Percentiles rank a stretch among this genome's conserved stretches.
Conservation (phyloP, 2,329 filamentous ascomycete species). For the Epichloe typhina region DNA sequence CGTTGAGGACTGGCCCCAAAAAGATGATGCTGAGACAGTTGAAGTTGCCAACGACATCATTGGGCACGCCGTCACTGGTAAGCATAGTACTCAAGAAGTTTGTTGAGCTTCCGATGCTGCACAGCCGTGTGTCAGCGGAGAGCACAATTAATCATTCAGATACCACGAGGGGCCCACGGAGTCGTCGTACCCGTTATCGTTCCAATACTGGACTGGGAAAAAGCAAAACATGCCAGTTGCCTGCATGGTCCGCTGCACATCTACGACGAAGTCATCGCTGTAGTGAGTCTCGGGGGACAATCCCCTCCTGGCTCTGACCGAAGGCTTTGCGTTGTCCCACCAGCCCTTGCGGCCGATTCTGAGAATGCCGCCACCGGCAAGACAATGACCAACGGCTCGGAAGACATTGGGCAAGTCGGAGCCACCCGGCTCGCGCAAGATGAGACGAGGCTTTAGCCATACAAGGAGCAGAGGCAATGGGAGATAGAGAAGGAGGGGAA, state of each 20-base stretch:
- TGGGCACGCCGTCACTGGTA: slow-evolving; percentile 37
- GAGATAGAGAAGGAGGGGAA: slow-evolving; percentile 40
- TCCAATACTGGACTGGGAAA: slow-evolving; percentile 26
- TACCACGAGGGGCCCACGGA: neutral
- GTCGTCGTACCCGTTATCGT: slow-evolving; percentile 20
- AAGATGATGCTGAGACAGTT: slow-evolving; percentile 47
- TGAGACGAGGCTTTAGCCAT: slow-evolving; percentile 43
- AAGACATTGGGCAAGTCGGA: slow-evolving; percentile 49
- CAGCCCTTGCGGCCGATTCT: slow-evolving; percentile 41
- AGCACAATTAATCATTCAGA: neutral
- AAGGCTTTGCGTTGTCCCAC: slow-evolving; percentile 48
- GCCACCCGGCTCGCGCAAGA: slow-evolving; percentile 45
- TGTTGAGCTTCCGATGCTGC: slow-evolving; percentile 19
- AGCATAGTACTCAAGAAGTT: slow-evolving; percentile 29
- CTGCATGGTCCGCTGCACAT: slow-evolving; percentile 39
- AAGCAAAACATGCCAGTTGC: slow-evolving; percentile 30
- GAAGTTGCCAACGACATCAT: slow-evolving; percentile 47
- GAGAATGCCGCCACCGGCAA: slow-evolving; percentile 35
- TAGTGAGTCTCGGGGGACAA: slow-evolving; percentile 38
- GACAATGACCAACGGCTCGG: slow-evolving; percentile 39
- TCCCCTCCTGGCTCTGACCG: slow-evolving; percentile 27
- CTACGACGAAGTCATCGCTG: slow-evolving; percentile 53
- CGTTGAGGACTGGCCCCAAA: slow-evolving; percentile 15
- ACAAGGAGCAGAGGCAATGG: slow-evolving; percentile 44
- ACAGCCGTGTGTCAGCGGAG: neutral